Base-by-base conservation (phyloP, 2,329 filamentous ascomycete species). In the Fusarium scirpi region DNA sequence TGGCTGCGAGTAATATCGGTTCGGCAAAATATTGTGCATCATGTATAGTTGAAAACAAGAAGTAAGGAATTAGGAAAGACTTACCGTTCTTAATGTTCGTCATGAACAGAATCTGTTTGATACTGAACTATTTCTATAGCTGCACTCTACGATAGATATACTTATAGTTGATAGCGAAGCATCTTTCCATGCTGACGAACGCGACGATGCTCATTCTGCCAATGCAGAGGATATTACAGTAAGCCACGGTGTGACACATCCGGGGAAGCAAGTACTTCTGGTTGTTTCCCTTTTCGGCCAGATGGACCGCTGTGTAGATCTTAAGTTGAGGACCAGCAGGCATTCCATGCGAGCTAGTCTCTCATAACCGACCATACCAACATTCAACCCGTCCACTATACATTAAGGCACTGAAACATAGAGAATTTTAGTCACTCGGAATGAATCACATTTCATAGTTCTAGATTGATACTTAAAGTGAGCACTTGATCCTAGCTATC, bases 11-110 rank as follows among this genome's bases (percentile, higher is more conserved):
- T 45, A 61, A 56, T 27, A 32, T 66, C 63, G 46, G 63, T 41
- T 66, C 63, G 62, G 63, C 63, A 66, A 66, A 66, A 66, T 67
- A n/a, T 34, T 66, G 8, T 66, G 10, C 63, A 66, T 66, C 63
- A 66, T 54, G 5, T 13, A 15, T 18, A 49, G 13, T 22, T 8
- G 3, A 3, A 6, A 13, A 29, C 7, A 2, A 11, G 20, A 20
- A 3, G 20, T 5, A 8, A 10, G 9, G 5, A n/a, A 1, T 6
- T 6, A 3, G 0, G 6, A 8, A 0, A 8, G 13, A n/a, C n/a
- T 12, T 40, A 55, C 62, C 38, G 8, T 20, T 13, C 0, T 2
- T 22, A 8, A 22, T 11, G 1, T 15, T 11, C 12, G 8, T 2
- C 1, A 13, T 15, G 16, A 22, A 3, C 20, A 8, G 2, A 5